These are phyloP conservation scores for Stachybotrys chartarum DNA, from an alignment of 2,329 filamentous ascomycete genomes.

Conservation along the genomic window DNA sequence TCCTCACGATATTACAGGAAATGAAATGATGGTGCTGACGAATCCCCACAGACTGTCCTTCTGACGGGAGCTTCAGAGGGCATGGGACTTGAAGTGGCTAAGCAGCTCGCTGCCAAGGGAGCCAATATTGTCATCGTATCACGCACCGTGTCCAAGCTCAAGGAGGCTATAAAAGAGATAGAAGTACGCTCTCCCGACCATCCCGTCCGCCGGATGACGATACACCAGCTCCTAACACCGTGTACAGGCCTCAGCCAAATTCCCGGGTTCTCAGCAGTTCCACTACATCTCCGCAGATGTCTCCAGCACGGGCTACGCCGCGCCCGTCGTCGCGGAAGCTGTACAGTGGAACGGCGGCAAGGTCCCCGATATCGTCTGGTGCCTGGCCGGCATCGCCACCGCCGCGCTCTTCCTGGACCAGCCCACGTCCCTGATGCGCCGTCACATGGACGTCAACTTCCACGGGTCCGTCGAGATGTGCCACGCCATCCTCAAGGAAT, in stretches of 20 bases:
- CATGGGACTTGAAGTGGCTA: constrained; percentile 72
- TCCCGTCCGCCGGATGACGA: no score
- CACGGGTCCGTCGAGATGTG: constrained; percentile 82
- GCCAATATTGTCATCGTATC: constrained; percentile 83
- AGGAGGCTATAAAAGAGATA: constrained; percentile 59
- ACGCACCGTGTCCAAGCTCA: constrained; percentile 67
- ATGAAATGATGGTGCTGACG: no score
- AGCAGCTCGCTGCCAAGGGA: constrained; percentile 71
- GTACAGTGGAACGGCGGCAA: constrained; percentile 69
- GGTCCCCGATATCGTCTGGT: constrained; percentile 84
- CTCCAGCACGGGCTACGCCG: constrained; percentile 60
- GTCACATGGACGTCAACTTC: constrained; percentile 90
- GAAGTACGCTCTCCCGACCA: background rate
- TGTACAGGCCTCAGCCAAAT: constrained; percentile 55
- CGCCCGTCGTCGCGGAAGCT: constrained; percentile 62
- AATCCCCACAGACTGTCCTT: constrained; percentile 61
- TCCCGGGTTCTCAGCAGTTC: constrained; percentile 66
- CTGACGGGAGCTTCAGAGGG: constrained; percentile 91
- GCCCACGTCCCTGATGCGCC: constrained; percentile 56
- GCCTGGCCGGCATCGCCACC: constrained; percentile 67
- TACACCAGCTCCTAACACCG: background rate
- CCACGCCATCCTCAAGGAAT: constrained; percentile 68
- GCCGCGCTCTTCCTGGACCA: constrained; percentile 75
- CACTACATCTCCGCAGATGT: constrained; percentile 80
- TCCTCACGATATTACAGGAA: background rate